Base-by-base conservation (phyloP, 495 filamentous ascomycete genomes). In the Niebla homalea region DNA sequence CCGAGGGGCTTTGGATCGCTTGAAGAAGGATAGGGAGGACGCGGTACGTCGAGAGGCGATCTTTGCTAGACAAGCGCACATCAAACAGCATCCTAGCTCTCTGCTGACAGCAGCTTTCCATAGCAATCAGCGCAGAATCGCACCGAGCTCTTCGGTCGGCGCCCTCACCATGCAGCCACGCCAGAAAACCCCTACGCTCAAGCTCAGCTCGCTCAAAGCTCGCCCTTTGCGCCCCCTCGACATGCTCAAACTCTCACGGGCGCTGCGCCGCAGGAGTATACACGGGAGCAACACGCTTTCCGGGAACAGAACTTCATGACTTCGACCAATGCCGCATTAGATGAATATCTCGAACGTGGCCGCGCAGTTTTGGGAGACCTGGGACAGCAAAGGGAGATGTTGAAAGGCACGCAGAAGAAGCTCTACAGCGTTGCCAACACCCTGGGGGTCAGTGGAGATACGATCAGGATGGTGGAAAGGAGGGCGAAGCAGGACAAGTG, bases 181-280 rank as follows among this genome's bases (percentile, higher is more conserved):
- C 92, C 92, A 8, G 92, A 97, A 66, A 98, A 97, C 60, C 93
- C 92, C 0, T 98, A 98, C 62, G 78, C 87, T 4, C 78, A 84
- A 58, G 62, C 75, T 6, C 65, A 73, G 2, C 87, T 5, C 76
- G 83, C 58, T 61, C 75, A 8, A 64, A 76, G 7, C 68, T 62
- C 53, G 64, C 66, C 36, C 60, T 56, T 53, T 66, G 66, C 39
- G 70, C 66, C 36, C 61, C 71, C 36, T n/a, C 58, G 59, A 46
- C 57, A 68, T 25, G 70, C 68, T 7, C 54, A 62, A 42, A 64
- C 64, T 4, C 65, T 76, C 4, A 70, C 80, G 38, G 78, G 73
- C 37, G 69, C 76, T 47, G 60, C 67, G 1, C 68, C 72, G 40
- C 68, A 70, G 6, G 83, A 88, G 57, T 75, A 76, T 41, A 74